Evolutionary conservation across 1,284 basidiomycete species (phyloP), one percentile per base, ranked within the genome.

Genomic region (Puccinia coronata): DNA sequence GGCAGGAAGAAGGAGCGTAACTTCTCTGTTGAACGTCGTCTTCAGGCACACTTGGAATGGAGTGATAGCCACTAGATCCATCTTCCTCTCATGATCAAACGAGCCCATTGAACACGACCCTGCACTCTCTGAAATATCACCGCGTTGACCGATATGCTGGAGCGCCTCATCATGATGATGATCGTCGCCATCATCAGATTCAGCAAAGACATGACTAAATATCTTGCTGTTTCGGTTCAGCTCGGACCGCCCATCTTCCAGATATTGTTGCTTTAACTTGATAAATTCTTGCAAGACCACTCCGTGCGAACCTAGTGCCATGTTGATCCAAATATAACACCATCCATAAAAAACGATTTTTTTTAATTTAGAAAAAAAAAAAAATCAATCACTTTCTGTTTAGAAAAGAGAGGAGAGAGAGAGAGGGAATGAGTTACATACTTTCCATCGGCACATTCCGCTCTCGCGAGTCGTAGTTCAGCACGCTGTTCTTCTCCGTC

Each of bases 401-500:
- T 23, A 5, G 4, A 57, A 9, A 25, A 28, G 6, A 16, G n/a
- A 4, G 25, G 4, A 57, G 2, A 57, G 55, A 28, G 8, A 5
- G 3, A 16, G 12, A 36, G 34, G 28, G 70, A 53, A n/a, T 14
- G 49, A n/a, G 20, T n/a, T 14, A 69, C 76, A 12, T 67, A 78
- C 76, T 79, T 49, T 79, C 77, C 65, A 79, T 70, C 12, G 43
- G 55, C 11, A 34, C 69, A n/a, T 61, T 71, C 8, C 55, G 53
- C 1, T 49, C 39, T 9, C 67, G 16, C n/a, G 55, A 18, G 43
- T 70, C 65, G 23, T 79, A 71, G 23, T 79, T 43, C 12, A 79
- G 47, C 28, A 34, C 43, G 2, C 57, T 51, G 6, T 34, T 31
- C 2, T 23, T 4, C 3, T 16, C 16, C 9, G 6, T 47, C 1